A percentile compares a stretch with the other conserved stretches of the same genome.
Conservation (phyloP, 495 filamentous ascomycete species). For the Trichoderma orchidacearum region DNA sequence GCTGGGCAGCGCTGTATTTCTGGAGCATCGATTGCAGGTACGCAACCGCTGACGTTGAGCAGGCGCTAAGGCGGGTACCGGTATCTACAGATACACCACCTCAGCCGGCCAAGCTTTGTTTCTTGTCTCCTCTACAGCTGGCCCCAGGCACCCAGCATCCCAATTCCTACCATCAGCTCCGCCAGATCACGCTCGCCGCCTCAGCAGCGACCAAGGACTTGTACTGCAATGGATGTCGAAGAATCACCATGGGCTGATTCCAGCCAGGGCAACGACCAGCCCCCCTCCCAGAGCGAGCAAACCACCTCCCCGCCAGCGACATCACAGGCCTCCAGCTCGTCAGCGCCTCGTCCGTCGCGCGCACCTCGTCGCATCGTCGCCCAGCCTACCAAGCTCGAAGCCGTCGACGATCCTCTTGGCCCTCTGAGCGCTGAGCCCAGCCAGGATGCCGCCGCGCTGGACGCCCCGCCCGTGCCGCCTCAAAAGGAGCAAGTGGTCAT, state of each 20-base stretch:
- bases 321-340: conserved; percentile 26
- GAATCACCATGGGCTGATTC: conserved; percentile 26
- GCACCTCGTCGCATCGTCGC: conserved; percentile 59
- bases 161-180: background rate
- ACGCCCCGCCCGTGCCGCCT: conserved; percentile 70
- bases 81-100: background rate
- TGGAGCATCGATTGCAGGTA: background rate
- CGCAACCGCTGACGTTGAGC: conserved; percentile 1
- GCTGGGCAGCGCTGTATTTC: too few relatives aligned
- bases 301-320: conserved; percentile 14
- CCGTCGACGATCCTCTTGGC: conserved; percentile 74
- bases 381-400: conserved; percentile 73
- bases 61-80: background rate
- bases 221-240: conserved; percentile 7
- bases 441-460: conserved; percentile 28
- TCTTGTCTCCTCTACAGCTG: too few relatives aligned
- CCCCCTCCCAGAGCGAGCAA: background rate
- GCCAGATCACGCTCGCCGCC: background rate
- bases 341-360: conserved; percentile 18
- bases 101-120: background rate
- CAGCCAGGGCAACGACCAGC: background rate
- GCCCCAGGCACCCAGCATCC: too few relatives aligned
- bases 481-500: conserved; percentile 64
- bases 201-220: background rate
- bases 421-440: conserved; percentile 79